Evolutionary conservation across 192 early-diverging fungal species (phyloP), one percentile per base, ranked within the genome.

Genomic region (Coemansia sp.): DNA sequence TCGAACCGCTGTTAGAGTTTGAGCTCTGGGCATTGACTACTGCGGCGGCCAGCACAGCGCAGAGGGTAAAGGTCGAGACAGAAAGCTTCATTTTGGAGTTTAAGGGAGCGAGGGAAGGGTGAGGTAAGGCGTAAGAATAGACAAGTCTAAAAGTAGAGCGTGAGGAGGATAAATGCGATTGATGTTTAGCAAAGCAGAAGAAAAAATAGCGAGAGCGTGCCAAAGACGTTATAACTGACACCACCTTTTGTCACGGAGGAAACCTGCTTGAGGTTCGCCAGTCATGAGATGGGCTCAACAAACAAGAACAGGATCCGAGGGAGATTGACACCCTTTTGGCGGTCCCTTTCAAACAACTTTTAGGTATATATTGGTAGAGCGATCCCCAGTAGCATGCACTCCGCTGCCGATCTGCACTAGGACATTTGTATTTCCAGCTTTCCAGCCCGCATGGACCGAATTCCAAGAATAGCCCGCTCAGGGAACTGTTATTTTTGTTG

Each of bases 71-170:
- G 1, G 74, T 57, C 2, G 74, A 70, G 42, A 68, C 48, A 51
- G 68, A 65, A 42, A 76, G 57, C 74, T 76, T 76, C 74, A 76
- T 76, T 41, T 34, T 70, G 25, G 44, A 3, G n/a, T 32, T 29
- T 34, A 25, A 36, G 59, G 17, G 27, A 19, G 27, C 27, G 63
- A 64, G 44, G 19, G 29, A 55, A 12, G 37, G 48, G 48, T 23
- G 44, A 32, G 25, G 9, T 34, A 27, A 27, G 31, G 45, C 4
- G 59, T 10, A 15, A 10, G 51, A 21, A 64, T 31, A 38, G 11
- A 34, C 4, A 11, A 23, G 45, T 62, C 32, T 12, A 51, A 66
- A 36, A 34, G 29, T 44, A 63, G 37, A 51, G 9, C 36, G 48
- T 41, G 41, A 44, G 37, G 2, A 14, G 17, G 48, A 44, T 53